These are phyloP conservation scores for Amanita pallidorosea DNA, from an alignment of 768 basidiomycete genomes.

Conservation along the genomic window DNA sequence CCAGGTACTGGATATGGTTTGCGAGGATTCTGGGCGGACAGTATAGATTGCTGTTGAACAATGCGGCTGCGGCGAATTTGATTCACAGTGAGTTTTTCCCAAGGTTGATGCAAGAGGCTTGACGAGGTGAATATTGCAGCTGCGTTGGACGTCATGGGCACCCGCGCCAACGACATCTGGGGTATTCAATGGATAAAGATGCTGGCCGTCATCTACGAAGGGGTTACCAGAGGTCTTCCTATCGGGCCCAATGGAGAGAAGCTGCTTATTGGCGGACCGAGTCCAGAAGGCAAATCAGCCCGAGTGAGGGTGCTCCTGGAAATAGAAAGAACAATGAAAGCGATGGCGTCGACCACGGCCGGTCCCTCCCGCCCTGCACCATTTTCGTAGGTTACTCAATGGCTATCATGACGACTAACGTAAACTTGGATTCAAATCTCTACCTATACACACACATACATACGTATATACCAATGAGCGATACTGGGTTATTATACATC, in stretches of 20 bases:
- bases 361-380: background rate
- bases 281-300: slow-evolving; percentile 53
- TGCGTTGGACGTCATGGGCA: slow-evolving; percentile 62
- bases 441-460: too few relatives aligned
- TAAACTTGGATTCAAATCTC: too few relatives aligned
- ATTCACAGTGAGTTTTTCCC: slow-evolving; percentile 45
- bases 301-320: slow-evolving; percentile 20
- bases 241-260: slow-evolving; percentile 19
- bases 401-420: background rate
- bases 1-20: slow-evolving; percentile 66
- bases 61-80: slow-evolving; percentile 53
- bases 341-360: background rate
- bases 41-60: slow-evolving; percentile 30
- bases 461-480: background rate
- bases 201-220: slow-evolving; percentile 53
- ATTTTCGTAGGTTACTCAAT: background rate
- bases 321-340: slow-evolving; percentile 4
- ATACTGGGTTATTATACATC: background rate
- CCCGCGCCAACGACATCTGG: slow-evolving; percentile 50
- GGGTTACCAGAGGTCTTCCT: slow-evolving; percentile 40
- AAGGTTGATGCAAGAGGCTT: background rate
- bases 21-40: slow-evolving; percentile 46
- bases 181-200: slow-evolving; percentile 76
- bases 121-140: slow-evolving; percentile 25
- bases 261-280: slow-evolving; percentile 43